A percentile compares a stretch with the other conserved stretches of the same genome.
Conservation (phyloP, 768 basidiomycete species). For the Lentinula detonsa region DNA sequence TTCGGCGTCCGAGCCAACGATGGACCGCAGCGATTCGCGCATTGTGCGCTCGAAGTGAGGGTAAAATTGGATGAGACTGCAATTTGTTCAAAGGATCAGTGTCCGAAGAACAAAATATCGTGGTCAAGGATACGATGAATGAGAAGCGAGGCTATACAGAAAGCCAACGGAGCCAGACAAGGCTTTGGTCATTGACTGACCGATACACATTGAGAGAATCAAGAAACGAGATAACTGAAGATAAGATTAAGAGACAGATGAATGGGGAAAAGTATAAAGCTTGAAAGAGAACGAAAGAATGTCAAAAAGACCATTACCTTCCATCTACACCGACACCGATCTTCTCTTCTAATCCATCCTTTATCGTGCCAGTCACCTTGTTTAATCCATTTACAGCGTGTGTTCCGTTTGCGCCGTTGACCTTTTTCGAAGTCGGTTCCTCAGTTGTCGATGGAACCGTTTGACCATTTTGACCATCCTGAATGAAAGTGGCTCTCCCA, state of each 20-base stretch:
- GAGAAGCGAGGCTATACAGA: too few species aligned
- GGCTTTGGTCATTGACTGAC: too few species aligned
- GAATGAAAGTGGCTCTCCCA: conserved; percentile 45
- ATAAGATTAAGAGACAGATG: not conserved
- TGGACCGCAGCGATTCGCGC: conserved; percentile 61
- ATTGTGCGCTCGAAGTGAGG: conserved; percentile 77
- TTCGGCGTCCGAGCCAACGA: conserved; percentile 82
- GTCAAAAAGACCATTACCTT: conserved; percentile 41
- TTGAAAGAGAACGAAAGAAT: not conserved
- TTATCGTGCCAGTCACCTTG: conserved; percentile 5
- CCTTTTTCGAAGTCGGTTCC: not conserved
- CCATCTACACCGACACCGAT: conserved; percentile 91
- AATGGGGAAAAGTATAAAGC: not conserved
- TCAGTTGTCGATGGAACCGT: conserved; percentile 4
- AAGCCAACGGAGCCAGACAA: not conserved
- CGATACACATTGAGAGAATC: too few species aligned
- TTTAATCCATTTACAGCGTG: not conserved
- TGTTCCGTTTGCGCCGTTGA: not conserved
- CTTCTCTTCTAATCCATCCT: conserved; percentile 30
- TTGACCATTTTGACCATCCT: conserved; percentile 29
- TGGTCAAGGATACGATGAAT: too few species aligned
- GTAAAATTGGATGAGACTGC: conserved; percentile 86
- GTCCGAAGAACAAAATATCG: too few species aligned
- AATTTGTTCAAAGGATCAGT: not conserved
- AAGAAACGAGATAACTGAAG: too few species aligned